phyloP scores from a whole-genome alignment of 225 moss, liverwort and hornwort species.

The Physcomitrellopsis africana region DNA sequence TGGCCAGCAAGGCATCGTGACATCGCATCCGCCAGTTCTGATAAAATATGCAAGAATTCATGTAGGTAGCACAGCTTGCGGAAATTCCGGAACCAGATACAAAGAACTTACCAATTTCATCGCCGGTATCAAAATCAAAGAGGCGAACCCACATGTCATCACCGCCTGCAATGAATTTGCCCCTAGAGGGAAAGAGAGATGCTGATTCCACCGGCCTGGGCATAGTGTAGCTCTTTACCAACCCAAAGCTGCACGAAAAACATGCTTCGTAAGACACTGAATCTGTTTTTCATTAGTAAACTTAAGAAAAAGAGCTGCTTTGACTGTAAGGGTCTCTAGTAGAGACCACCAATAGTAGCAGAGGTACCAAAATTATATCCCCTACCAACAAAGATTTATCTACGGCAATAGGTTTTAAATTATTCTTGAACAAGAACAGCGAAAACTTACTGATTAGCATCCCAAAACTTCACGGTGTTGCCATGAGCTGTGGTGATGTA shows the following conservation, averaged over 20 bases:
- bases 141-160: conserved; percentile 99
- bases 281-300: neutral
- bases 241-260: conserved; percentile 73
- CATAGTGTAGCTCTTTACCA: conserved; percentile 95
- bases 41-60: neutral
- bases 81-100: conserved; percentile 5
- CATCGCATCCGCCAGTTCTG: neutral
- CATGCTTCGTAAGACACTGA: neutral
- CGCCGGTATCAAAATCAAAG: conserved; percentile 92
- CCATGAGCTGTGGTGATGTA: conserved; percentile 99
- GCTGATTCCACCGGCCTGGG: conserved; percentile 97
- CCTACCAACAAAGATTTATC: conserved; percentile 8
- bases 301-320: neutral
- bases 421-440: neutral
- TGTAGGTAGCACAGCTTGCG: neutral
- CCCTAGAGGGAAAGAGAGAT: conserved; percentile 81
- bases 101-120: conserved; percentile 82
- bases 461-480: conserved; percentile 98
- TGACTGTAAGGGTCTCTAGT: neutral
- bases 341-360: neutral
- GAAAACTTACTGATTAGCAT: conserved; percentile 92
- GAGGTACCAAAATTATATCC: neutral
- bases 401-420: neutral
- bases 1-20: neutral
- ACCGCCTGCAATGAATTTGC: conserved; percentile 97